A percentile compares a stretch with the other conserved stretches of the same genome.
Evolutionary conservation across 768 basidiomycete genomes (phyloP).

Genomic region (Tylopilus plumbeoviolaceoides): DNA sequence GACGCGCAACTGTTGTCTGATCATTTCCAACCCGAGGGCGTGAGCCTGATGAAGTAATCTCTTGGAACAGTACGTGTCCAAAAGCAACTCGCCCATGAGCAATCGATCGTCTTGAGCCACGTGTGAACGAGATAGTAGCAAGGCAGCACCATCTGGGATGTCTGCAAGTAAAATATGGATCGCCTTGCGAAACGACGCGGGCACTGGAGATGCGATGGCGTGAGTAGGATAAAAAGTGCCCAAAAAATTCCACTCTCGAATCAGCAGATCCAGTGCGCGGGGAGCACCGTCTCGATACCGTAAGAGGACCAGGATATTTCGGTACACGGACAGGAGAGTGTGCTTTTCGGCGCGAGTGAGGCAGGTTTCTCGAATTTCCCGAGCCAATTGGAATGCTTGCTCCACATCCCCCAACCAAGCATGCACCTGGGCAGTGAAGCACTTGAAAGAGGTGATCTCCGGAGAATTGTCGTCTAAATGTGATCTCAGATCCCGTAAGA

Average conservation of each 20-base stretch:
- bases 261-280: constrained; percentile 37
- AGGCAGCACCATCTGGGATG: constrained; percentile 31
- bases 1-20: constrained; percentile 32
- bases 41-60: constrained; percentile 35
- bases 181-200: constrained; percentile 27
- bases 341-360: constrained; percentile 20
- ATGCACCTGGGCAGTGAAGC: constrained; percentile 29
- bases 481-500: constrained; percentile 30
- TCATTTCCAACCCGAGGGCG: constrained; percentile 40
- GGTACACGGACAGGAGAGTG: constrained; percentile 31
- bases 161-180: constrained; percentile 27
- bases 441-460: constrained; percentile 20
- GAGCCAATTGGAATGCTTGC: constrained; percentile 30
- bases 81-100: constrained; percentile 37
- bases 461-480: constrained; percentile 18
- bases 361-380: constrained; percentile 19
- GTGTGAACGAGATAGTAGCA: constrained; percentile 20
- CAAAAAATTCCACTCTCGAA: constrained; percentile 36
- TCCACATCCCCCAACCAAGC: constrained; percentile 38
- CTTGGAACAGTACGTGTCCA: constrained; percentile 36
- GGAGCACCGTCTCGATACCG: constrained; percentile 30
- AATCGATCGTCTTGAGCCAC: constrained; percentile 28
- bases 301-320: constrained; percentile 35
- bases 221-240: constrained; percentile 17
- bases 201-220: constrained; percentile 5